Percentiles rank a stretch among this genome's conserved stretches.
Conservation (phyloP, 2,329 filamentous ascomycete species). For the Magnaporthiopsis rhizophila region DNA sequence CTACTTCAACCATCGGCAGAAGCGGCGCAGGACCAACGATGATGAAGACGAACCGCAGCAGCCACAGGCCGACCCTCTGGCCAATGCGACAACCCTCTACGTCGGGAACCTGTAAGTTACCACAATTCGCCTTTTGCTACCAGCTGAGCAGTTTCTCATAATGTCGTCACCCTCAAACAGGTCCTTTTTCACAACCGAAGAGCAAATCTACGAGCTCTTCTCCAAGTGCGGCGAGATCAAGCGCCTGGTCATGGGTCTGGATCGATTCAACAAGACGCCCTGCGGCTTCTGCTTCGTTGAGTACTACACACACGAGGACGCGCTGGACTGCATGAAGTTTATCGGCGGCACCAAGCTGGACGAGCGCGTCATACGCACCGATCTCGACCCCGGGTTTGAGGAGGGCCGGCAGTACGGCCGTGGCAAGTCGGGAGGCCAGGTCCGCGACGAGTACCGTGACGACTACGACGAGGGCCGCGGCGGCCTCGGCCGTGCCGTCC, state of each 20-base stretch:
- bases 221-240: slow-evolving; percentile 97
- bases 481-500: slow-evolving; percentile 73
- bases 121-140: background rate
- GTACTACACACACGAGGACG: slow-evolving; percentile 97
- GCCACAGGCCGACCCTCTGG: slow-evolving; percentile 70
- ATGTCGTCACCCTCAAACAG: slow-evolving; percentile 30
- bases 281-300: slow-evolving; percentile 99
- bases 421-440: slow-evolving; percentile 92
- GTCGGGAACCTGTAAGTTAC: slow-evolving; percentile 80
- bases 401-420: slow-evolving; percentile 94
- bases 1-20: slow-evolving; percentile 70
- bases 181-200: slow-evolving; percentile 97
- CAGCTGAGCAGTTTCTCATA: slow-evolving; percentile 1
- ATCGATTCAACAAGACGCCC: slow-evolving; percentile 94
- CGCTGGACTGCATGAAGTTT: slow-evolving; percentile 97
- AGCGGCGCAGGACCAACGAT: slow-evolving; percentile 58
- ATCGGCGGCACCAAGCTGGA: slow-evolving; percentile 96
- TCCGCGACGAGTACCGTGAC: slow-evolving; percentile 94
- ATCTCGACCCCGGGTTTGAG: slow-evolving; percentile 90
- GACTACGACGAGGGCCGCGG: slow-evolving; percentile 94
- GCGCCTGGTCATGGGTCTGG: slow-evolving; percentile 92
- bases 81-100: slow-evolving; percentile 87
- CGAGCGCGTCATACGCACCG: slow-evolving; percentile 91
- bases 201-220: slow-evolving; percentile 97
- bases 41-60: slow-evolving; percentile 36